A percentile compares a stretch with the other conserved stretches of the same genome.
Evolutionary conservation across 2,329 filamentous ascomycete genomes (phyloP).

Genomic region (Seiridium cupressi): DNA sequence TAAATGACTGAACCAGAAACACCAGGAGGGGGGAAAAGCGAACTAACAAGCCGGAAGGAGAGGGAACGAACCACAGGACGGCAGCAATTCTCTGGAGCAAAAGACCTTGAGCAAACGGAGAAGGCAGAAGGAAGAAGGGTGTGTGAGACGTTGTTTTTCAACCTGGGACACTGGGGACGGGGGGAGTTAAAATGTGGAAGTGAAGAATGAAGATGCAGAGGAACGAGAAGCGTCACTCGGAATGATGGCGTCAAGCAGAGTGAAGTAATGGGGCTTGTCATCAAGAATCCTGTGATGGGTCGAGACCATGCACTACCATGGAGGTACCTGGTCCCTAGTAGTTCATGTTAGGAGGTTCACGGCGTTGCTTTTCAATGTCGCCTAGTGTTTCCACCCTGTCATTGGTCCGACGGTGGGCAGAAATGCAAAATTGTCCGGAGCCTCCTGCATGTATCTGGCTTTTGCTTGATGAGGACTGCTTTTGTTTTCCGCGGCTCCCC

Average conservation of each 20-base stretch:
- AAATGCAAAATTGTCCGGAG: constrained; percentile 5
- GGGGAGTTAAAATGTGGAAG: constrained; percentile 13
- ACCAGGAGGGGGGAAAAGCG: constrained; percentile 9
- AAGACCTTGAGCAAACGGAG: constrained; percentile 22
- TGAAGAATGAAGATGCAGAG: constrained; percentile 21
- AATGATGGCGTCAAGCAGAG: constrained; percentile 16
- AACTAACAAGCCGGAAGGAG: constrained; percentile 4
- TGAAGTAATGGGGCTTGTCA: constrained; percentile 23
- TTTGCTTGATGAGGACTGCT: not conserved
- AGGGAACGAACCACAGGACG: constrained; percentile 20
- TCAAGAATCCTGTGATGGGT: constrained; percentile 23
- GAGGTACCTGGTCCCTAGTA: constrained; percentile 21
- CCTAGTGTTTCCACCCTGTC: not conserved
- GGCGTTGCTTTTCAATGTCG: constrained; percentile 1
- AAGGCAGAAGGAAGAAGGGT: constrained; percentile 1
- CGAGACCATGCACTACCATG: constrained; percentile 24
- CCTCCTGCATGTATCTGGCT: constrained; percentile 1
- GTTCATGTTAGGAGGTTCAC: constrained; percentile 1
- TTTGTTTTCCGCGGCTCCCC: constrained; percentile 9
- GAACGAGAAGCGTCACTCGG: constrained; percentile 26
- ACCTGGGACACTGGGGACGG: constrained; percentile 22
- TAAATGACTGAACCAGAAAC: constrained; percentile 23
- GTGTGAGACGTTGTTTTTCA: constrained; percentile 30
- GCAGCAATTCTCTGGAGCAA: constrained; percentile 15
- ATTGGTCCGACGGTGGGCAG: constrained; percentile 3